Base-by-base conservation (phyloP, 192 early-diverging fungal species). In the Coemansia aciculifera region DNA sequence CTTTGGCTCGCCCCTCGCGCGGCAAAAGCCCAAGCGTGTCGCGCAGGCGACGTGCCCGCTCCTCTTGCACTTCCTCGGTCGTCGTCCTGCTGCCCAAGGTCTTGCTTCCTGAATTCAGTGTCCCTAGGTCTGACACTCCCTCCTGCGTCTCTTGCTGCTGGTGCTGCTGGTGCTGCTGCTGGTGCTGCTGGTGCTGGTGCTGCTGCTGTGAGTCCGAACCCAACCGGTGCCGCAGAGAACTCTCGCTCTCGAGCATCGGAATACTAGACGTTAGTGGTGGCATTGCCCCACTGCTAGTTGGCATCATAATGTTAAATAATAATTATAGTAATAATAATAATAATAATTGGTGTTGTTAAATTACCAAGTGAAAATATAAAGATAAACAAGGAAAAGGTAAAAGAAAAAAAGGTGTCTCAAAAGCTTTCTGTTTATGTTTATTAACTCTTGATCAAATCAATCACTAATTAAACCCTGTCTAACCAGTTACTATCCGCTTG, bases 21-120 rank as follows among this genome's bases (percentile, higher is more conserved):
- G 74, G 64, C 42, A 64, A 11, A 5, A 77, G 27, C 3, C 74
- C 79, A n/a, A 77, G 72, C 36, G 63, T 64, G 62, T 74, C 75
- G 68, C 75, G 74, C 49, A 82, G 72, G 21, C 80, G 63, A 7
- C 80, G 75, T 21, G 71, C 34, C 27, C 80, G 63, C 31, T 82
- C 68, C 36, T 71, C 75, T 24, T 82, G 80, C 56, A 82, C 80
- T 27, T 82, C 72, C 44, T 82, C 75, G 48, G 63, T 74, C 8
- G 80, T 82, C 46, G 46, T 6, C 12, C 39, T 3, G 39, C 39
- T 42, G 39, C 17, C 5, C 54, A 32, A 15, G 56, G 66, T 59
- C 49, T 27, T 54, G 27, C 27, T 19, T 17, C n/a, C 13, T 13
- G 52, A 54, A 59, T 81, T 69, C 34, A 75, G 64, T 1, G 61